Conservation (phyloP, 2,329 filamentous ascomycete species). For the Pseudocercospora musae region DNA sequence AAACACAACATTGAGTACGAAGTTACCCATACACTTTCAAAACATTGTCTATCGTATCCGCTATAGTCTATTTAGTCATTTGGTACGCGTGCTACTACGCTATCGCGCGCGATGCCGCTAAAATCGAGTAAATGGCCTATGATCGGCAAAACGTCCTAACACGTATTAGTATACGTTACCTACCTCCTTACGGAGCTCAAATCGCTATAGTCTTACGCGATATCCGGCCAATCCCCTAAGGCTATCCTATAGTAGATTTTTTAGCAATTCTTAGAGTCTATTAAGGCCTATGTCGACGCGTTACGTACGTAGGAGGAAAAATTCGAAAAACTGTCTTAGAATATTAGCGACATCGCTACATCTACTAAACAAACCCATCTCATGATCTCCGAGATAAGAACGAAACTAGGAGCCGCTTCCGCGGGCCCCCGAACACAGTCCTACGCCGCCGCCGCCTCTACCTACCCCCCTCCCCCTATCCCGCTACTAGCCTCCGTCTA, state of each 20-base stretch:
- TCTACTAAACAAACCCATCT: background rate
- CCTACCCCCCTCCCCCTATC: background rate
- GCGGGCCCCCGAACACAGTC: background rate
- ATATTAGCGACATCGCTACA: background rate
- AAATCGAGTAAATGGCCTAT: background rate
- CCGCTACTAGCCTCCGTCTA: background rate
- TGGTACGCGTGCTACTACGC: background rate
- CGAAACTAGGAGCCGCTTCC: background rate
- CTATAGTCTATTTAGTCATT: background rate
- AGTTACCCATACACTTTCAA: background rate
- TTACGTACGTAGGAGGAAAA: background rate
- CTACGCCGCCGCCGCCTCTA: background rate
- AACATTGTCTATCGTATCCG: background rate
- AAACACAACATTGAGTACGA: background rate
- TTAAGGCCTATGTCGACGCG: background rate
- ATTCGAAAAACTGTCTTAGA: background rate
- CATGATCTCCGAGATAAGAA: background rate
- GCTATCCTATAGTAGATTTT: background rate
- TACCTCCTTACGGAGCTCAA: too few species aligned
- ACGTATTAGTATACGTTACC: background rate
- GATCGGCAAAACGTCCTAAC: background rate
- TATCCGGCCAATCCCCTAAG: background rate
- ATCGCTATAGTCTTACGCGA: background rate
- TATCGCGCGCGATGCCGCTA: background rate
- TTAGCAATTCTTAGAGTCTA: background rate